Conservation (phyloP, 2,329 filamentous ascomycete species). For the Paradendryphiella salina region DNA sequence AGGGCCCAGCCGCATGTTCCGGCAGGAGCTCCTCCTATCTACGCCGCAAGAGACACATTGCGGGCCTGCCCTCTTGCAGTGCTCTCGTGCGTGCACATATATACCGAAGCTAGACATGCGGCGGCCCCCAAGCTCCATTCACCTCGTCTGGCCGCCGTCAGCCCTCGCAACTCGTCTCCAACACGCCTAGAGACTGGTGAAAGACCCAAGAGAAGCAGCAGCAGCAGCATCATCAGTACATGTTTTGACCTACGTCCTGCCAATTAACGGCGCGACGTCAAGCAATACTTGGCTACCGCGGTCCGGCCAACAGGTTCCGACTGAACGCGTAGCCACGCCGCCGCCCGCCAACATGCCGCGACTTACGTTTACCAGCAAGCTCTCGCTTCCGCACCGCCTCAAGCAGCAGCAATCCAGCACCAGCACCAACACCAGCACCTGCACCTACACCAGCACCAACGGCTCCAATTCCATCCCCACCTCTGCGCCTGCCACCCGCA, state of each 20-base stretch:
- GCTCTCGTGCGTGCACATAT: conserved; percentile 21
- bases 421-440: conserved; percentile 25
- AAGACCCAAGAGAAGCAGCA: too few species aligned
- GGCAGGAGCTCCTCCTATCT: conserved; percentile 9
- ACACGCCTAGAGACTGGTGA: too few species aligned
- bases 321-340: conserved; percentile 21
- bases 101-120: conserved; percentile 20
- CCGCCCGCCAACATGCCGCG: conserved; percentile 42
- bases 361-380: conserved; percentile 48
- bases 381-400: conserved; percentile 59
- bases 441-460: conserved; percentile 26
- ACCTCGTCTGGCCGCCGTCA: conserved; percentile 1
- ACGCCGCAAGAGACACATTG: conserved; percentile 17
- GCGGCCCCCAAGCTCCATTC: conserved; percentile 20
- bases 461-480: conserved; percentile 43
- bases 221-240: background rate
- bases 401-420: conserved; percentile 46
- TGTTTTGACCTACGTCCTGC: conserved; percentile 15
- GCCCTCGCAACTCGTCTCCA: background rate
- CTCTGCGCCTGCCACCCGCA: conserved; percentile 34
- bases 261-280: conserved; percentile 26
- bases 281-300: conserved; percentile 30
- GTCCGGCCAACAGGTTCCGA: conserved; percentile 12
- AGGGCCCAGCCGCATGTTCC: conserved; percentile 16
- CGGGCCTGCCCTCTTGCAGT: conserved; percentile 23